Evolutionary conservation across 768 basidiomycete species (phyloP).

Genomic region (Phylloporus sp.): DNA sequence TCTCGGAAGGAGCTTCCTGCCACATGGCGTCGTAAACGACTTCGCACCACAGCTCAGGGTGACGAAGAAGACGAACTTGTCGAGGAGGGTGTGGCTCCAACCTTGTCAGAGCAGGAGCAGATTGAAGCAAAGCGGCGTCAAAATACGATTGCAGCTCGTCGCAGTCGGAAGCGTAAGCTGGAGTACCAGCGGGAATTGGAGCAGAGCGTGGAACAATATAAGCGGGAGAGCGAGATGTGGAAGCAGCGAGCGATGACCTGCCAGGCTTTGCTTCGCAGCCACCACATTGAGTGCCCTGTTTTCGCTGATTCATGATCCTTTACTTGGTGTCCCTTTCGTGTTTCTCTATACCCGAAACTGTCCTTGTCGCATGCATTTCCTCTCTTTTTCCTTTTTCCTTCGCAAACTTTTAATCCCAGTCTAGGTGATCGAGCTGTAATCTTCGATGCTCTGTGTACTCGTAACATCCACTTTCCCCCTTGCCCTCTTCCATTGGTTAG

Average conservation of each 20-base stretch:
- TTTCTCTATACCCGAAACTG: constrained; percentile 6
- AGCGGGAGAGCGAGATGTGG: constrained; percentile 59
- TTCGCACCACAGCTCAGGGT: constrained; percentile 42
- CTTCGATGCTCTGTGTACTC: constrained; percentile 44
- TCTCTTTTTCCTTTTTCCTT: constrained; percentile 10
- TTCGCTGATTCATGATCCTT: constrained; percentile 32
- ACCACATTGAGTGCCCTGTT: constrained; percentile 54
- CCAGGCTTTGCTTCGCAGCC: constrained; percentile 50
- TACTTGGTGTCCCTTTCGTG: constrained; percentile 1
- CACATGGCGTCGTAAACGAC: constrained; percentile 62
- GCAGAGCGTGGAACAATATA: constrained; percentile 46
- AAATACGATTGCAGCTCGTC: constrained; percentile 83
- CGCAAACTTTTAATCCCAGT: constrained; percentile 1
- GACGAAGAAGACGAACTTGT: constrained; percentile 42
- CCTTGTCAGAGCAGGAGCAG: constrained; percentile 55
- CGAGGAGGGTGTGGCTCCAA: constrained; percentile 30
- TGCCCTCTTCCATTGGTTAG: constrained; percentile 41
- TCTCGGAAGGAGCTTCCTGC: constrained; percentile 77
- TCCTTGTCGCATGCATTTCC: not conserved
- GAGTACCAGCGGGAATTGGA: constrained; percentile 65
- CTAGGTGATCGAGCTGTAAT: constrained; percentile 17
- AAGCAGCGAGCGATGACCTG: constrained; percentile 45
- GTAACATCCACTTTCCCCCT: constrained; percentile 24
- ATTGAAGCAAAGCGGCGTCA: constrained; percentile 75
- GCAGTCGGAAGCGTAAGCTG: constrained; percentile 70